Evolutionary conservation across 2,329 filamentous ascomycete species (phyloP), one percentile per base, ranked within the genome.

Genomic region (Moelleriella libera): DNA sequence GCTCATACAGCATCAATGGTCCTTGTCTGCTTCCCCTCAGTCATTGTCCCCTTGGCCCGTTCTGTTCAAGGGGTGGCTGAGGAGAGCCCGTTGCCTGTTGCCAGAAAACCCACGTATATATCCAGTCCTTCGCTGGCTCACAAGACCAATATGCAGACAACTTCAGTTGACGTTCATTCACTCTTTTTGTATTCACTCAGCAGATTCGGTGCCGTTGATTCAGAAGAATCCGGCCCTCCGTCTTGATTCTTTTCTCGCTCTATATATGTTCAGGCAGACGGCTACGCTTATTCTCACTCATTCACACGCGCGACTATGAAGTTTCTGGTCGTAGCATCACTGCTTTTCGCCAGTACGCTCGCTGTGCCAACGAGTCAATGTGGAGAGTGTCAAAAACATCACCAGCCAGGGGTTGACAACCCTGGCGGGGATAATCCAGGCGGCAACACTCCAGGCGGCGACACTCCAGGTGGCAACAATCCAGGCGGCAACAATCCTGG

Each of bases 341-440:
- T 54, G 39, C 50, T 54, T 28, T 34, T 54, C 30, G 51, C 44
- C 31, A 45, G 50, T 37, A 46, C 48, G 14, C 48, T 54, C 7
- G 53, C 53, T 30, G 50, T 55, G n/a, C 52, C 52, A 5, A 46
- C 49, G 10, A 37, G 30, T 46, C 31, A 42, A 11, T 37, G 41
- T 28, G 44, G 47, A 29, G 47, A 44, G 9, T 47, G 46, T 44
- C 43, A 44, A 14, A n/a, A 21, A 3, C 48, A 45, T 37, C 43
- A 47, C 29, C 46, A 40, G 12, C 45, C 46, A 3, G 46, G 46
- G 5, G 44, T 46, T 29, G 41, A 41, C 41, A 41, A 47, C 44
- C 30, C 44, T 10, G 49, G 49, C 30, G 46, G 41, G 9, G 44
- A 45, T 41, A 48, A 50, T 32, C 46, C 46, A 4, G 41, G 42